phyloP scores from a whole-genome alignment of 1,284 basidiomycete genomes.

The Leccinum angustisporum region DNA sequence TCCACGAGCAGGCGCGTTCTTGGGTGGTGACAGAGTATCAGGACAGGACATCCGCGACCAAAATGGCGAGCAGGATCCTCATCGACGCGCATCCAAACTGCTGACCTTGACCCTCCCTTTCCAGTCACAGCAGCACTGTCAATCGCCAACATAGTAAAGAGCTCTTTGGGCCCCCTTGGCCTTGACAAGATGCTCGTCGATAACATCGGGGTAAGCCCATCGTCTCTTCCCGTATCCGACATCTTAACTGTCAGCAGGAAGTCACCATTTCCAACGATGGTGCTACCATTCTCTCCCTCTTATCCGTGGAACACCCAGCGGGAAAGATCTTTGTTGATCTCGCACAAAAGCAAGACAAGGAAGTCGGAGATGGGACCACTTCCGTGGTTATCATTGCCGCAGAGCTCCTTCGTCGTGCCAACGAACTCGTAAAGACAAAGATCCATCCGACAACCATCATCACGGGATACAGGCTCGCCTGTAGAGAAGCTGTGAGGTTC shows the following conservation, averaged over 20 bases:
- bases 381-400: conserved; percentile 98
- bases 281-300: conserved; percentile 92
- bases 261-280: conserved; percentile 99
- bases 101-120: conserved; percentile 1
- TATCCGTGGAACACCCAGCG: conserved; percentile 93
- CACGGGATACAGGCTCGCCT: conserved; percentile 96
- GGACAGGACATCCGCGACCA: conserved; percentile 97
- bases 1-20: conserved; percentile 84
- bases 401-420: conserved; percentile 92
- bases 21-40: conserved; percentile 91
- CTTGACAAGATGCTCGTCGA: conserved; percentile 99
- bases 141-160: conserved; percentile 98
- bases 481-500: conserved; percentile 96
- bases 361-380: conserved; percentile 99
- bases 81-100: background rate
- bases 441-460: conserved; percentile 99
- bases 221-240: background rate
- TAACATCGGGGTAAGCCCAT: conserved; percentile 83
- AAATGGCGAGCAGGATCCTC: conserved; percentile 63
- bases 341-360: conserved; percentile 99
- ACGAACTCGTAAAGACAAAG: conserved; percentile 97
- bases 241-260: conserved; percentile 56
- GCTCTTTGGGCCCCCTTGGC: conserved; percentile 92
- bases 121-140: conserved; percentile 93
- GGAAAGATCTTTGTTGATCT: conserved; percentile 97